A percentile compares a stretch with the other conserved stretches of the same genome.
These are phyloP conservation scores for Stephania yunnanensis DNA, from an alignment of 164 flowering plant species.

Conservation along the genomic window DNA sequence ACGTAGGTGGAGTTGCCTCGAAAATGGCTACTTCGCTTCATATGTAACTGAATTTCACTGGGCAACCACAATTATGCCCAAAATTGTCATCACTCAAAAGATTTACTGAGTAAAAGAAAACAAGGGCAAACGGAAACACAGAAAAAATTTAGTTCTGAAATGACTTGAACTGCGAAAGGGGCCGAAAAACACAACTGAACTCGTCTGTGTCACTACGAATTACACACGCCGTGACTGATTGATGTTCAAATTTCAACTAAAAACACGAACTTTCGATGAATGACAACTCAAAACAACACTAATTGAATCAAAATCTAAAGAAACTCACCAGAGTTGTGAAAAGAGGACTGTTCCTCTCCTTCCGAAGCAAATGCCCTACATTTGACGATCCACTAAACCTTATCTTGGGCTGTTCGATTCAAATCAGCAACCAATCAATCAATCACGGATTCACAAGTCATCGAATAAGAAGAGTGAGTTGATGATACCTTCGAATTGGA, in stretches of 20 bases:
- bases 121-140: no score
- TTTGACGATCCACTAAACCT: constrained; percentile 23
- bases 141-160: no score
- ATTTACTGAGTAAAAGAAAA: no score
- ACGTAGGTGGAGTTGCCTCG: no score
- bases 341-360: constrained; percentile 21
- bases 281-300: not conserved
- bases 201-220: no score
- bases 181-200: no score
- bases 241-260: not conserved
- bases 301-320: not conserved
- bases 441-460: constrained; percentile 1
- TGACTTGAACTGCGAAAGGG: no score
- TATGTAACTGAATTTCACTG: no score
- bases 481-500: constrained; percentile 12
- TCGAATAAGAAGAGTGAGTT: not conserved
- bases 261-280: not conserved
- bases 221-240: not conserved
- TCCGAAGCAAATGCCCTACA: constrained; percentile 9
- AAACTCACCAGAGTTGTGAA: constrained; percentile 23
- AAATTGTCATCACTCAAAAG: no score
- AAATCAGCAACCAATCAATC: not conserved
- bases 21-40: no score
- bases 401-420: constrained; percentile 6
- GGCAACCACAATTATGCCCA: no score